phyloP scores from a whole-genome alignment of 2,329 filamentous ascomycete genomes.

The Diaporthe citri region DNA sequence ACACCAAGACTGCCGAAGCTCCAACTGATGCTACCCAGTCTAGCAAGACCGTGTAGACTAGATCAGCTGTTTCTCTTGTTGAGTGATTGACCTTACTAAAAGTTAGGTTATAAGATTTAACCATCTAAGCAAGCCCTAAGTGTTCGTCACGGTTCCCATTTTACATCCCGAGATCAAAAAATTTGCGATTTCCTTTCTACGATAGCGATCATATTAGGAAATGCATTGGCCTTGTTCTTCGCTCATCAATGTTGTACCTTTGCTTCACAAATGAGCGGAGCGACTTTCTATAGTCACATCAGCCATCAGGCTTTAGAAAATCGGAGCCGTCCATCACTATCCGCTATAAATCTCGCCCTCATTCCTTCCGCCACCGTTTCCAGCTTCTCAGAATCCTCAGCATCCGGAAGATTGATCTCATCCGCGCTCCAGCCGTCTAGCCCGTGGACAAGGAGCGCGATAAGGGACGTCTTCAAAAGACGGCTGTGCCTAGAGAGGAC shows the following conservation, averaged over 20 bases:
- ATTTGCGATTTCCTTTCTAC: too few relatives aligned
- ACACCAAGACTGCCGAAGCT: not conserved
- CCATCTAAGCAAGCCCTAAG: not conserved
- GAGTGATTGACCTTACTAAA: not conserved
- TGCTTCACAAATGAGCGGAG: too few relatives aligned
- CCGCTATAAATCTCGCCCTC: not conserved
- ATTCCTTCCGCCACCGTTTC: constrained; percentile 1
- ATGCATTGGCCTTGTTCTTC: too few relatives aligned
- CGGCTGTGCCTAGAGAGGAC: not conserved
- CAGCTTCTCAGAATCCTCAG: constrained; percentile 10
- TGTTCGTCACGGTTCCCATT: too few relatives aligned
- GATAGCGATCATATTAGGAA: too few relatives aligned
- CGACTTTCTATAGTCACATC: not conserved
- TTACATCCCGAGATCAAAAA: too few relatives aligned
- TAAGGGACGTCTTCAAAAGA: constrained; percentile 13
- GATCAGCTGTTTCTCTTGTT: not conserved
- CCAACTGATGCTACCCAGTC: not conserved
- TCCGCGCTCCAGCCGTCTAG: constrained; percentile 5
- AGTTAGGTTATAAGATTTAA: not conserved
- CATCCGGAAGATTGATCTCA: not conserved
- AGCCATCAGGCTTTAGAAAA: not conserved
- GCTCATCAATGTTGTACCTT: too few relatives aligned
- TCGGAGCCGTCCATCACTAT: not conserved
- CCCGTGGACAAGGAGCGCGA: constrained; percentile 3
- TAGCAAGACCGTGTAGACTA: not conserved